Base-by-base conservation (phyloP, 2,329 filamentous ascomycete species). In the Orbilia blumenaviensis region DNA sequence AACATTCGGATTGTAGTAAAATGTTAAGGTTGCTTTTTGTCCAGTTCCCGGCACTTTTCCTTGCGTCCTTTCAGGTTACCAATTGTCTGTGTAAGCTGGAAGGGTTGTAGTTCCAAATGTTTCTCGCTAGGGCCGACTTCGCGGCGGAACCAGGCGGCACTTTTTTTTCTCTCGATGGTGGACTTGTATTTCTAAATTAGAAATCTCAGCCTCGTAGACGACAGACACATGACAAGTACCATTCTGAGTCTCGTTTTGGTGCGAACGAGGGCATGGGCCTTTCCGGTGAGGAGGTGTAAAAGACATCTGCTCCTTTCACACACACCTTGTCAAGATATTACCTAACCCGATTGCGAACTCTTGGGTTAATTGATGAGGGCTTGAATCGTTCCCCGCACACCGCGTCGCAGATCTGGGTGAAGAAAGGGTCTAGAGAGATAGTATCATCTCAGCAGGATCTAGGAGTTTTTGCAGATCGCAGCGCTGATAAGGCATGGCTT, bases 271-370 rank as follows among this genome's bases (percentile, higher is more conserved):
- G 36, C 25, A n/a, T 56, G 29, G 52, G 34, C 27, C 8, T 27
- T 46, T 50, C 34, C 32, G 12, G 16, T 41, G 21, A 29, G 10
- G 5, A 56, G 34, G 66, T 71, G 46, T 41, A 42, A 23, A 12
- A n/a, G 29, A 7, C n/a, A 38, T 32, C 27, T 50, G 50, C 12
- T 18, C 52, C 44, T 66, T 67, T 74, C 62, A 67, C 36, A 74
- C 62, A 67, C 36, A 74, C 69, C 69, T 44, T 74, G 69, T 74
- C 69, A 66, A 67, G 52, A 62, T 61, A 42, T 74, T 60, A 66
- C 69, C 69, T 62, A 66, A 50, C 69, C 69, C 62, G 69, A 74
- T 62, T 74, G 69, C 62, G 69, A 74, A 66, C 54, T 68, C 16
- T 41, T 44, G 34, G 41, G 46, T 29, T 18, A 46, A 46, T 63